Percentiles rank a stretch among this genome's conserved stretches.
phyloP scores from a whole-genome alignment of 2,329 filamentous ascomycete genomes.

The Chaetomiaceae sp. region DNA sequence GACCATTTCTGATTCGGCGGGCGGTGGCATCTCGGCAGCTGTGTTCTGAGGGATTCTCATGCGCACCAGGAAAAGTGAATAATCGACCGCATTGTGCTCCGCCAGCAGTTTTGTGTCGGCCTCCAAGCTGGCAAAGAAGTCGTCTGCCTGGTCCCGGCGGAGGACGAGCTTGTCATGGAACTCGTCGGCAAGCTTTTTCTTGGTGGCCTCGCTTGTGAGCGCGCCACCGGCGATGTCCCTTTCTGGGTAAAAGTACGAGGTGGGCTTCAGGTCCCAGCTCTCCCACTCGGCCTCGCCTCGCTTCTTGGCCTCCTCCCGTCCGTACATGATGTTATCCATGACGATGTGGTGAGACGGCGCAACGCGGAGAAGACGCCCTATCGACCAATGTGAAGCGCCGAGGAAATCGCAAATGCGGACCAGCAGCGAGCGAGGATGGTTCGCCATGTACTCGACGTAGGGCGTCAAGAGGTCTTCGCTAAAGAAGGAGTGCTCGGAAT shows the following conservation, averaged over 20 bases:
- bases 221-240: conserved; percentile 62
- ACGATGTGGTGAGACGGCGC: conserved; percentile 69
- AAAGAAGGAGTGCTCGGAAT: conserved; percentile 69
- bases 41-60: conserved; percentile 22
- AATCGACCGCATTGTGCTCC: conserved; percentile 64
- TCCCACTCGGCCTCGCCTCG: conserved; percentile 51
- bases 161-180: conserved; percentile 64
- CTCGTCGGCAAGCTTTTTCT: conserved; percentile 61
- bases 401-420: conserved; percentile 70
- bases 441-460: conserved; percentile 61
- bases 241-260: conserved; percentile 71
- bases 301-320: conserved; percentile 44
- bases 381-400: conserved; percentile 47
- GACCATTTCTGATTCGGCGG: conserved; percentile 24
- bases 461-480: conserved; percentile 59
- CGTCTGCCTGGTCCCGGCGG: conserved; percentile 48
- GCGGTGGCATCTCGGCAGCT: conserved; percentile 22
- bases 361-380: conserved; percentile 56
- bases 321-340: conserved; percentile 71
- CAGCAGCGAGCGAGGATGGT: conserved; percentile 56
- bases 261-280: conserved; percentile 70
- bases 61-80: conserved; percentile 68
- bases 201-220: conserved; percentile 60
- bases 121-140: conserved; percentile 52
- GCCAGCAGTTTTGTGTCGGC: conserved; percentile 61